phyloP scores from a whole-genome alignment of 2,329 filamentous ascomycete genomes.

The Ciborinia camelliae region DNA sequence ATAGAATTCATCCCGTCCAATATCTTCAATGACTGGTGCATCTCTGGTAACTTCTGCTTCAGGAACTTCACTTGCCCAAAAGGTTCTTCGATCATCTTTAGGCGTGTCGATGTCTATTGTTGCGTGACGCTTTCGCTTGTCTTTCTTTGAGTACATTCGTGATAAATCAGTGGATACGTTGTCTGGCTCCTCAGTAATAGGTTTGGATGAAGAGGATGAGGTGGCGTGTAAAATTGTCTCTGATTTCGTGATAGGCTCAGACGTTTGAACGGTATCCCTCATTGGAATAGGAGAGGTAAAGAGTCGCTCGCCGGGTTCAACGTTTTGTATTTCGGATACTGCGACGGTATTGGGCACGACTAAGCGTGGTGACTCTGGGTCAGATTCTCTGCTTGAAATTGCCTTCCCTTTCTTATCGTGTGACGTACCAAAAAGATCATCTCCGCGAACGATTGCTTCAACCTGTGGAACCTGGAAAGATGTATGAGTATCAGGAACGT shows the following conservation, averaged over 20 bases:
- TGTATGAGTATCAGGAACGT: slow-evolving; percentile 20
- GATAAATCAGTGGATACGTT: slow-evolving; percentile 19
- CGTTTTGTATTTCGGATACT: neutral
- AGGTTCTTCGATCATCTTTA: slow-evolving; percentile 25
- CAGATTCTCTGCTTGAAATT: slow-evolving; percentile 22
- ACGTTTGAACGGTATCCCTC: neutral
- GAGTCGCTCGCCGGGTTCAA: slow-evolving; percentile 12
- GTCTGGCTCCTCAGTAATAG: slow-evolving; percentile 9
- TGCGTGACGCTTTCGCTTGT: slow-evolving; percentile 36
- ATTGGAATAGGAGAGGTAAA: slow-evolving; percentile 1
- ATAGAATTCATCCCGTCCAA: slow-evolving; percentile 35
- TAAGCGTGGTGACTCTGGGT: slow-evolving; percentile 15
- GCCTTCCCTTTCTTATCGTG: slow-evolving; percentile 31
- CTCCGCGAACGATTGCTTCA: slow-evolving; percentile 10
- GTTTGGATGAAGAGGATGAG: neutral
- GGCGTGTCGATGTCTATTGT: slow-evolving; percentile 23
- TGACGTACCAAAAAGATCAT: slow-evolving; percentile 18
- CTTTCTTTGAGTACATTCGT: slow-evolving; percentile 32
- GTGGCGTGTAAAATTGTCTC: neutral
- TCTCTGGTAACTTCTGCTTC: slow-evolving; percentile 32
- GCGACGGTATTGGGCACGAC: slow-evolving; percentile 4
- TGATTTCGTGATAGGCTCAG: neutral
- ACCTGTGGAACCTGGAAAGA: slow-evolving; percentile 20
- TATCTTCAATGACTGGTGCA: slow-evolving; percentile 33
- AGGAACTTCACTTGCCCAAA: slow-evolving; percentile 36